phyloP scores from a whole-genome alignment of 202 grass and related monocot species.

The Panicum virgatum region DNA sequence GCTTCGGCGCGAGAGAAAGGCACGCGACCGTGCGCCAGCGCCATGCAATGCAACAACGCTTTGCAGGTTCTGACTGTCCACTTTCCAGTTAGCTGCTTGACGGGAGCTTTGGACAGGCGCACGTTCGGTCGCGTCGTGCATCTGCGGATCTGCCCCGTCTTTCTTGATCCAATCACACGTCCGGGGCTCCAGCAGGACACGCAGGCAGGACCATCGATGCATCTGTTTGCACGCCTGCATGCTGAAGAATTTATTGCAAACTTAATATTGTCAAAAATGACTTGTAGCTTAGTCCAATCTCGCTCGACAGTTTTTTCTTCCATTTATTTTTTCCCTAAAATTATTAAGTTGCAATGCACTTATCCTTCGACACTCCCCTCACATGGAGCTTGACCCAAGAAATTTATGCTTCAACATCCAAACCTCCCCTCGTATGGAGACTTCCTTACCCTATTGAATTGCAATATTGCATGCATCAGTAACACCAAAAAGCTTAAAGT shows the following conservation, averaged over 20 bases:
- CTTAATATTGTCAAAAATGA: neutral
- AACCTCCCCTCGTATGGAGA: too few relatives aligned
- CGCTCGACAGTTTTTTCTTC: neutral
- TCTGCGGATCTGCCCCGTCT: conserved; percentile 13
- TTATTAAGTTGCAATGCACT: too few relatives aligned
- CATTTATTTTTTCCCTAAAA: too few relatives aligned
- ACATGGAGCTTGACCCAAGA: too few relatives aligned
- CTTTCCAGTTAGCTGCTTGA: neutral
- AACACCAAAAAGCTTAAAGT: too few relatives aligned
- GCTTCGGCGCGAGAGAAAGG: neutral
- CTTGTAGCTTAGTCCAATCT: neutral
- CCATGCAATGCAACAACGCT: neutral
- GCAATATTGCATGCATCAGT: too few relatives aligned
- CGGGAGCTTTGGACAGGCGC: conserved; percentile 9
- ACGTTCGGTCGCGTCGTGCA: conserved; percentile 32
- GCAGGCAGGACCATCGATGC: neutral
- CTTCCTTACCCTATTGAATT: too few relatives aligned
- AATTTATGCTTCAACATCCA: too few relatives aligned
- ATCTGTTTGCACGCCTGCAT: neutral
- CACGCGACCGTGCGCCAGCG: neutral
- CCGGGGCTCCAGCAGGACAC: neutral
- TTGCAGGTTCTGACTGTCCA: neutral
- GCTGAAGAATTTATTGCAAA: neutral
- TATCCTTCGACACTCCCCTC: too few relatives aligned
- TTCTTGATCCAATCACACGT: neutral